A percentile compares a stretch with the other conserved stretches of the same genome.
phyloP scores from a whole-genome alignment of 1,139 yeast species.

The Pichia sp. region DNA sequence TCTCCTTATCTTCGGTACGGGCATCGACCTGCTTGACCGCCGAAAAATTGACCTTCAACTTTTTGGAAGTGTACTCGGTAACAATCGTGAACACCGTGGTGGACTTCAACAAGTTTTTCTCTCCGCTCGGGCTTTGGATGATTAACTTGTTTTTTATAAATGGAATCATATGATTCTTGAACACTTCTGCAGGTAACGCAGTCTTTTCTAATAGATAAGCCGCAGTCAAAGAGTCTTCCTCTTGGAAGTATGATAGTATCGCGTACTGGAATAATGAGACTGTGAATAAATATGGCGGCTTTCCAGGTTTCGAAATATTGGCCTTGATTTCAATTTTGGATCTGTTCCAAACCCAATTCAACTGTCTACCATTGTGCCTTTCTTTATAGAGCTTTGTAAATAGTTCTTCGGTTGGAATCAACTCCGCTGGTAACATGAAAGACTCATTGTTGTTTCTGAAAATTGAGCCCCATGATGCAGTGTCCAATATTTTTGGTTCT shows the following conservation, averaged over 20 bases:
- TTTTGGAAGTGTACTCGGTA: constrained; percentile 79
- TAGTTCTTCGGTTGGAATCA: constrained; percentile 59
- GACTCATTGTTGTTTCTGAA: constrained; percentile 32
- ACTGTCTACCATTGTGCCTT: constrained; percentile 82
- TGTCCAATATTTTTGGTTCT: constrained; percentile 31
- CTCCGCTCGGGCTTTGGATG: constrained; percentile 57
- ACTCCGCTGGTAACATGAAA: constrained; percentile 58
- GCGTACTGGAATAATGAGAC: constrained; percentile 86
- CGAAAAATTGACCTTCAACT: constrained; percentile 79
- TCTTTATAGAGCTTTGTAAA: constrained; percentile 65
- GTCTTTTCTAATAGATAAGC: constrained; percentile 63
- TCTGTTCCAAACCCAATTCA: constrained; percentile 95
- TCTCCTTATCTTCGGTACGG: constrained; percentile 73
- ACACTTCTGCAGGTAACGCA: constrained; percentile 58
- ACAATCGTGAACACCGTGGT: constrained; percentile 70
- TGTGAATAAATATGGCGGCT: constrained; percentile 76
- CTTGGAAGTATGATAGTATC: constrained; percentile 75
- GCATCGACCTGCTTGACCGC: constrained; percentile 66
- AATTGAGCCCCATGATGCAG: constrained; percentile 30
- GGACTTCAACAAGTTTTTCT: constrained; percentile 42
- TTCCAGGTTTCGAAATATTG: constrained; percentile 76
- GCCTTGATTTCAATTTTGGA: constrained; percentile 92
- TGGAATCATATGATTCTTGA: constrained; percentile 74
- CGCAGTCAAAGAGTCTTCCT: constrained; percentile 53
- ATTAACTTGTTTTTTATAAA: constrained; percentile 75